Evolutionary conservation across 768 basidiomycete genomes (phyloP), one percentile per base, ranked within the genome.

Genomic region (Tulasnella sp.): DNA sequence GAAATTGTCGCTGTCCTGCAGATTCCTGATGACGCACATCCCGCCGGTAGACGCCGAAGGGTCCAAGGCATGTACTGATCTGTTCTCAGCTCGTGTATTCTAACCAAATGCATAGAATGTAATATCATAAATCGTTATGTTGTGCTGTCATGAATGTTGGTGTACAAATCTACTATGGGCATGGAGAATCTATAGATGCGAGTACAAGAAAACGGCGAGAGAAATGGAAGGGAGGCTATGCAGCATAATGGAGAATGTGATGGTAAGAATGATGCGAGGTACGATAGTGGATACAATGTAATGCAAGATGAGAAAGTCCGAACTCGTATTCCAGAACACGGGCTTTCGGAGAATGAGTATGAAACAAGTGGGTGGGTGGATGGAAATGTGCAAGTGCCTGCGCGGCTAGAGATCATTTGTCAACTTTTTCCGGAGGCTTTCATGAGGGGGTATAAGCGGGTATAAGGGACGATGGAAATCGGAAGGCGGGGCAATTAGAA

Each of bases 291-390:
- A 58, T 58, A 58, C 54, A 58, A 22, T 58, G 25, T 58, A 29
- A 58, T 58, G 54, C 54, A 58, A 58, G 54, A 58, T n/a, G 29
- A 58, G 52, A 58, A 25, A 58, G 29, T 29, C 54, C 54, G 54
- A 58, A n/a, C 54, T 58, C 54, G 54, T 58, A 58, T 58, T 58
- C 54, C 54, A 58, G 54, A 58, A 58, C 54, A 58, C 54, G 54
- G 54, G 7, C n/a, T 19, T 22, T 58, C 54, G 54, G 29, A 25
- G 22, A n/a, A 58, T 25, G 5, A 22, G 11, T 58, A 58, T 45
- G 14, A 19, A 45, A 45, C 15, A 19, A 58, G 25, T 58, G 54
- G 15, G 25, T 25, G 22, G 54, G 22, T n/a, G 8, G n/a, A 58
- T 29, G 29, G 22, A 19, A 29, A 11, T 58, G n/a, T n/a, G 11